Conservation (phyloP, 2,329 filamentous ascomycete genomes). For the Ophiocordyceps camponoti-saundersi region DNA sequence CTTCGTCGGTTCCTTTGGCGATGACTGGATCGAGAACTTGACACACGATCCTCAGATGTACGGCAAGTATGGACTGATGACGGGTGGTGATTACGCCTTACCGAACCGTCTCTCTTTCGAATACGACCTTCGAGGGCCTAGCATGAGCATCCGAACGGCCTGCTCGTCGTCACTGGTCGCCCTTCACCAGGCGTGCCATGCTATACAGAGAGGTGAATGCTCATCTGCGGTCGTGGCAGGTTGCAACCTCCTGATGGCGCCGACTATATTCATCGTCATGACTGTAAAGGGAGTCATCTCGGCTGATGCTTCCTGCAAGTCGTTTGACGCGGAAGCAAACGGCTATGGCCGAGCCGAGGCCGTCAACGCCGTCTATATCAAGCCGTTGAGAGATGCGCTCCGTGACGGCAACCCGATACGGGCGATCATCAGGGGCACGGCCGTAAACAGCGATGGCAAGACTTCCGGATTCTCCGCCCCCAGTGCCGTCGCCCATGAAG, state of each 20-base stretch:
- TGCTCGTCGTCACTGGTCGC: conserved; percentile 1
- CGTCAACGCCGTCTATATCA: conserved; percentile 17
- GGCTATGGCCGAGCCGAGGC: conserved; percentile 28
- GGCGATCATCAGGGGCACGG: conserved; percentile 11
- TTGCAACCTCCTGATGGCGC: conserved; percentile 6
- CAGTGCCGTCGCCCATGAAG: conserved; percentile 11
- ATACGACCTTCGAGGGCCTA: conserved; percentile 3
- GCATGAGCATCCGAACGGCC: conserved; percentile 1
- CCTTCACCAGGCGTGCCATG: conserved; percentile 1
- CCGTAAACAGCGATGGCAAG: conserved; percentile 19
- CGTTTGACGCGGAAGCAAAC: conserved; percentile 13
- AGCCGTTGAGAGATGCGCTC: conserved; percentile 22
- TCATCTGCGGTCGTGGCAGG: conserved; percentile 10
- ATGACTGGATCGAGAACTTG: conserved; percentile 3
- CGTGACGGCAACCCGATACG: conserved; percentile 15
- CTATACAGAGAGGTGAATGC: background rate
- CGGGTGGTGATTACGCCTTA: conserved; percentile 10
- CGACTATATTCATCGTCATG: conserved; percentile 2
- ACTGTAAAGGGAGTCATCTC: conserved; percentile 3
- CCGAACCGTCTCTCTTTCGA: conserved; percentile 7
- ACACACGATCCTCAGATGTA: conserved; percentile 2
- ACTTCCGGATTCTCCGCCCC: conserved; percentile 22
- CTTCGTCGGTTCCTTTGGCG: conserved; percentile 4
- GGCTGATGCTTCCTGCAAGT: conserved; percentile 10
- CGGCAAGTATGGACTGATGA: conserved; percentile 5